phyloP scores from a whole-genome alignment of 495 filamentous ascomycete genomes.

The Bryoglossum gracile region DNA sequence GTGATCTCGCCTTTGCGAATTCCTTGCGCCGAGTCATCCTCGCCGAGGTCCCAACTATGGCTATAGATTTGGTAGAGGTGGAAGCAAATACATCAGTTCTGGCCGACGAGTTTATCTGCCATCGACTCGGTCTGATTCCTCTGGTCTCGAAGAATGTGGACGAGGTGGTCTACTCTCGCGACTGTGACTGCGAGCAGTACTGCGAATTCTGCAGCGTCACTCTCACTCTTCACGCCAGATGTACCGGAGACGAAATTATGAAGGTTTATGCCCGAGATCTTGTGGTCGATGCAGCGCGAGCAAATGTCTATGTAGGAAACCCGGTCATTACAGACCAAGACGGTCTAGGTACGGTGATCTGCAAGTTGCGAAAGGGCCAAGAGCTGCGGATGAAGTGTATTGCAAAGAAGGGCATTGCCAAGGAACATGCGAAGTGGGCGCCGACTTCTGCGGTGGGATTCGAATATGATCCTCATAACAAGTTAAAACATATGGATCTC shows the following conservation, averaged over 20 bases:
- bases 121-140: slow-evolving; percentile 87
- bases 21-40: slow-evolving; percentile 87
- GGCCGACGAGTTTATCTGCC: slow-evolving; percentile 90
- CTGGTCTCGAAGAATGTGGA: slow-evolving; percentile 80
- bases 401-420: slow-evolving; percentile 96
- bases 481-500: slow-evolving; percentile 76
- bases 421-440: slow-evolving; percentile 97
- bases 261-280: slow-evolving; percentile 85
- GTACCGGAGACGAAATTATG: slow-evolving; percentile 75
- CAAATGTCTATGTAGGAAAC: slow-evolving; percentile 69
- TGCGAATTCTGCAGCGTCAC: slow-evolving; percentile 86
- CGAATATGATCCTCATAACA: slow-evolving; percentile 97
- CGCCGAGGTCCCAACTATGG: slow-evolving; percentile 90
- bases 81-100: slow-evolving; percentile 89
- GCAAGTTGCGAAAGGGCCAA: slow-evolving; percentile 81
- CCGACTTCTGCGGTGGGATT: slow-evolving; percentile 89
- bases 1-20: slow-evolving; percentile 88
- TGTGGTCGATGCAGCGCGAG: slow-evolving; percentile 51
- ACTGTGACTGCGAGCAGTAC: slow-evolving; percentile 91
- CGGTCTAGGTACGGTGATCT: slow-evolving; percentile 71
- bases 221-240: slow-evolving; percentile 74
- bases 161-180: slow-evolving; percentile 76
- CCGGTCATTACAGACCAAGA: slow-evolving; percentile 84
- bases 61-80: slow-evolving; percentile 91
- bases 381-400: slow-evolving; percentile 84